Percentiles rank a stretch among this genome's conserved stretches.
phyloP scores from a whole-genome alignment of 2,329 filamentous ascomycete genomes.

The Neofusicoccum laricinum region DNA sequence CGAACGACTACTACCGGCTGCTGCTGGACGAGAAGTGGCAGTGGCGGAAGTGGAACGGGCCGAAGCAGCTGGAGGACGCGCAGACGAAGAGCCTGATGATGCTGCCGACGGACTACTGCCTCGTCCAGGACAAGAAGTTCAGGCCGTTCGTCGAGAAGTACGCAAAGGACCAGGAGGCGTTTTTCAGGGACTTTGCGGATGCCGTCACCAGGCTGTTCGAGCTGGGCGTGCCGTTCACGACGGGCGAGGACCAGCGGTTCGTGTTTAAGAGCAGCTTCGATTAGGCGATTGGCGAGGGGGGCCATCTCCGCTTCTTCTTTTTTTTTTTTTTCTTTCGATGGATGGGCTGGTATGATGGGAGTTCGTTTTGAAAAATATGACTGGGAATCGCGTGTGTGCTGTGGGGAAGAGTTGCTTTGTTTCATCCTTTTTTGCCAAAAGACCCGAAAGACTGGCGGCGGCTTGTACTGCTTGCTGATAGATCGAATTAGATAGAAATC shows the following conservation, averaged over 20 bases:
- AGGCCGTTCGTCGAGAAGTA: conserved; percentile 78
- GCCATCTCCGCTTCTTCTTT: background rate
- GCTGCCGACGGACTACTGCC: conserved; percentile 86
- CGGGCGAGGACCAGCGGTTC: conserved; percentile 42
- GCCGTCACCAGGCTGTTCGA: conserved; percentile 83
- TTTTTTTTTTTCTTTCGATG: too few species aligned
- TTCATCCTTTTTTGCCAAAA: too few species aligned
- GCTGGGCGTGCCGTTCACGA: conserved; percentile 84
- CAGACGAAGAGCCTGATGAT: conserved; percentile 90
- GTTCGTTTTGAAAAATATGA: too few species aligned
- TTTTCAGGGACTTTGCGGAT: conserved; percentile 89
- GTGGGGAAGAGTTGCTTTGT: too few species aligned
- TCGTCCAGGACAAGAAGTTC: conserved; percentile 87
- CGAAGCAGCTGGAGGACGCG: conserved; percentile 87
- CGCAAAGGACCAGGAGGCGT: conserved; percentile 83
- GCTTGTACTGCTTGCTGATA: too few species aligned
- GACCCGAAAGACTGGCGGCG: too few species aligned
- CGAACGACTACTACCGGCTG: conserved; percentile 92
- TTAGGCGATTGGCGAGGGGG: conserved; percentile 17
- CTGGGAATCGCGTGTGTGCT: too few species aligned
- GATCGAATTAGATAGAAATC: too few species aligned
- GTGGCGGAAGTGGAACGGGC: conserved; percentile 87
- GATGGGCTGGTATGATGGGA: too few species aligned
- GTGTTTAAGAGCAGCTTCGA: conserved; percentile 46
- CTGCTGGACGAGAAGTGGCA: conserved; percentile 90